Evolutionary conservation across 176 grass and related monocot genomes (phyloP), one percentile per base, ranked within the genome.

Genomic region (Ensete ventricosum): DNA sequence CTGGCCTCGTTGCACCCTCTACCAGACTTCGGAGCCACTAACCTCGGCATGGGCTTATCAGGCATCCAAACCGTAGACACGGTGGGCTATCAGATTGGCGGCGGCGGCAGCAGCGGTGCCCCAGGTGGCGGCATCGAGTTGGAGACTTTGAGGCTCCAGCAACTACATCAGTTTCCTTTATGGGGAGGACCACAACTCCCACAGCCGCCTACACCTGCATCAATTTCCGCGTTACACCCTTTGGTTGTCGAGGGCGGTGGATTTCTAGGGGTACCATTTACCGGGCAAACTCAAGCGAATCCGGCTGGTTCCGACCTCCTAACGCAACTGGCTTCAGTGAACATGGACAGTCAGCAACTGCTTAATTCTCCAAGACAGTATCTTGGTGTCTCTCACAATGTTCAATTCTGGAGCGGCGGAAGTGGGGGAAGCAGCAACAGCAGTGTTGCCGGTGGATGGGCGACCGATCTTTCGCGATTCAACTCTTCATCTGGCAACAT

Each of bases 1-100:
- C 29, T 62, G 60, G 10, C 74, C n/a, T 64, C 75, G 75, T 26
- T 77, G 59, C 75, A 77, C 13, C 43, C 75, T 17, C 58, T 77
- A 3, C 24, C 67, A 48, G 67, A 70, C 67, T 70, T 70, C 17
- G 24, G 12, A 3, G 8, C 19, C 3, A 25, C 24, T 20, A 52
- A 20, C 75, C 10, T 64, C 26, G 59, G 48, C 8, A n/a, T 53
- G 75, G 1, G 20, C 58, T 64, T 27, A n/a, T 50, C 49, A 19
- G 51, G 71, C 14, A 73, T 73, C 1, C 71, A 73, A 25, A 21
- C 20, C 9, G 48, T 24, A 24, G 60, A 64, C 20, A 19, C 59
- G 1, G 43, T 25, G 20, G 58, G 65, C 6, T 64, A 77, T 64
- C 75, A 77, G 13, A 17, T 77, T 2, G 60, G 60, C 19, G 48